Percentiles rank a stretch among this genome's conserved stretches.
These are phyloP conservation scores for Syzygium aromaticum DNA, from an alignment of 345 rosid genomes.

Conservation along the genomic window DNA sequence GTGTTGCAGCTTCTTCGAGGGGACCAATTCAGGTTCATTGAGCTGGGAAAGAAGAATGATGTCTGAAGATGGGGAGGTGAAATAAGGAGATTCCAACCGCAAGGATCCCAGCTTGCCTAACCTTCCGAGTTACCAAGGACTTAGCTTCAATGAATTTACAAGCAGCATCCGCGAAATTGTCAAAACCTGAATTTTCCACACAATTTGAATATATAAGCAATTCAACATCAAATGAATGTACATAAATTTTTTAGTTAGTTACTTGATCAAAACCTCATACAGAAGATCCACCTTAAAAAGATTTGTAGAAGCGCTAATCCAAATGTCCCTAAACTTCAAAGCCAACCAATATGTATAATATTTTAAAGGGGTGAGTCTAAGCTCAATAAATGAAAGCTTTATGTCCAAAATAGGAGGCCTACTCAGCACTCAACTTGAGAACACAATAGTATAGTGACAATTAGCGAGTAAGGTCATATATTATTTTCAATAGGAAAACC, in stretches of 20 bases:
- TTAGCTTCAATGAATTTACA: no score
- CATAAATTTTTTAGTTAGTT: neutral
- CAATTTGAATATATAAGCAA: neutral
- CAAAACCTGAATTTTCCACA: no score
- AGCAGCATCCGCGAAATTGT: no score
- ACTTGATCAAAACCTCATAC: neutral
- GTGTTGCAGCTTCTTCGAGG: no score
- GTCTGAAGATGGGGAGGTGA: no score
- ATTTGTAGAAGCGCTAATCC: neutral
- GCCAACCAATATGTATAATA: neutral
- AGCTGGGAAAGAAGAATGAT: no score
- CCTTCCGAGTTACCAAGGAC: no score
- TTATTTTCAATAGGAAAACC: neutral
- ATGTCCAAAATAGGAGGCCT: neutral
- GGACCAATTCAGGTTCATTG: no score
- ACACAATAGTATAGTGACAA: neutral
- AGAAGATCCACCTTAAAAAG: neutral
- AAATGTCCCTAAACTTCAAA: neutral
- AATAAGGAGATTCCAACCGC: no score
- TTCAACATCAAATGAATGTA: neutral
- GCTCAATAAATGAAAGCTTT: neutral
- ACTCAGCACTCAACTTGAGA: neutral
- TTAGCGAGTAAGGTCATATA: neutral
- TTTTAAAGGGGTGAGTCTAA: neutral
- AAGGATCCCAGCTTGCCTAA: no score